phyloP scores from a whole-genome alignment of 257 asterid species.

The Nicotiana obtusifolia region DNA sequence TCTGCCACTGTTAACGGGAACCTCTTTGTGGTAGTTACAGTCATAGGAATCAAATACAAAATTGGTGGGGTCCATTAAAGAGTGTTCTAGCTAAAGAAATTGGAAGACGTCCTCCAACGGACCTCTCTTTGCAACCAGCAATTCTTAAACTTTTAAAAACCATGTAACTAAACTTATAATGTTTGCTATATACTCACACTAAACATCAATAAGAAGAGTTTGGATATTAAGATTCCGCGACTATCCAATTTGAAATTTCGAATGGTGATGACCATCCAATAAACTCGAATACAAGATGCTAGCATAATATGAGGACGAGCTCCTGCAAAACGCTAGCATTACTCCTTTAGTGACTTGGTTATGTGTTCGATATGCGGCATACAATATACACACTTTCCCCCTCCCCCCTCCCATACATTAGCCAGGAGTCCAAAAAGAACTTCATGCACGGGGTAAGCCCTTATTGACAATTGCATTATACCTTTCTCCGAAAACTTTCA shows the following conservation, averaged over 20 bases:
- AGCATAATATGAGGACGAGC: not conserved
- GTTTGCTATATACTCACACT: not conserved
- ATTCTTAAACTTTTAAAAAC: not conserved
- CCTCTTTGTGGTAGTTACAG: not conserved
- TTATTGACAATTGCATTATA: not conserved
- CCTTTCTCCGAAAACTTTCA: not conserved
- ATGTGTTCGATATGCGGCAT: not conserved
- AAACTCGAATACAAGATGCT: not conserved
- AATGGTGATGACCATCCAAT: not conserved
- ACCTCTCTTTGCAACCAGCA: not conserved
- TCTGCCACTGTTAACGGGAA: not conserved
- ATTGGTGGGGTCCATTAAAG: not conserved
- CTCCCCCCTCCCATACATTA: not conserved
- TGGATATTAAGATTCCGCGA: not conserved
- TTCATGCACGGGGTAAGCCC: not conserved
- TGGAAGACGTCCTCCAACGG: not conserved
- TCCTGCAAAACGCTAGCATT: not conserved
- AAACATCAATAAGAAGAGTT: not conserved
- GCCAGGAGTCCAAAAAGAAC: not conserved
- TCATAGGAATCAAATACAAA: not conserved
- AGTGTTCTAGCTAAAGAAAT: not conserved
- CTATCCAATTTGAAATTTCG: not conserved
- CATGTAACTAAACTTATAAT: not conserved
- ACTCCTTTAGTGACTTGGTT: not conserved
- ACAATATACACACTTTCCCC: not conserved